Evolutionary conservation across 345 rosid genomes (phyloP), one percentile per base, ranked within the genome.

Genomic region (Gossypium thurberi): DNA sequence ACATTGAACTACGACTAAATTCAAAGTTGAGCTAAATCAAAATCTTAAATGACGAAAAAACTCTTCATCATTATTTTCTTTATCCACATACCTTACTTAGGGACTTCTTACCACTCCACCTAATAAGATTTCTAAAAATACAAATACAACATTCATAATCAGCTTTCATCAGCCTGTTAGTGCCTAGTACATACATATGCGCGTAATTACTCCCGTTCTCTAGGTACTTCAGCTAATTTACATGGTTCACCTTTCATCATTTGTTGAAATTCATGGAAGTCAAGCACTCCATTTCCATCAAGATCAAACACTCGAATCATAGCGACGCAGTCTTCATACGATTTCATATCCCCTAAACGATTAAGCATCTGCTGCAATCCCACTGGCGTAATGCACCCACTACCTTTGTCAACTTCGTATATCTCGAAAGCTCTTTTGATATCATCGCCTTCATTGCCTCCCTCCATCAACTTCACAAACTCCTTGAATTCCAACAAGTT

Each of bases 231-330:
- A 3, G 20, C 60, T 21, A 20, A 8, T 55, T 55, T 55, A 8
- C 0, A 55, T 2, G 10, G 26, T 20, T 55, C 25, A 23, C 25
- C 15, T 59, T 44, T 63, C 97, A 92, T 94, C 98, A 94, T 92
- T 74, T 76, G 88, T 65, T 78, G 80, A 75, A 94, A 94, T 78
- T 92, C 99, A 9, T 90, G 89, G 65, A 84, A 92, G 78, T 90
- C 97, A 73, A 94, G 90, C 37, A 88, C 95, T 1, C 98, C 98
- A 83, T 92, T 84, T 15, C 94, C 94, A 81, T 92, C 95, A 46
- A 71, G 74, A 81, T 94, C 98, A 70, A 84, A 94, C 57, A 75
- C 86, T 26, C 75, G 80, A 47, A 94, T 92, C 99, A 94, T 94
- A 21, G 85, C 87, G 52, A 69, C 90, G 46, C 98, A 94, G 65